Percentiles rank a stretch among this genome's conserved stretches.
Evolutionary conservation across 805 yeast species (phyloP).

Genomic region (Saccharomycopsis sp.): DNA sequence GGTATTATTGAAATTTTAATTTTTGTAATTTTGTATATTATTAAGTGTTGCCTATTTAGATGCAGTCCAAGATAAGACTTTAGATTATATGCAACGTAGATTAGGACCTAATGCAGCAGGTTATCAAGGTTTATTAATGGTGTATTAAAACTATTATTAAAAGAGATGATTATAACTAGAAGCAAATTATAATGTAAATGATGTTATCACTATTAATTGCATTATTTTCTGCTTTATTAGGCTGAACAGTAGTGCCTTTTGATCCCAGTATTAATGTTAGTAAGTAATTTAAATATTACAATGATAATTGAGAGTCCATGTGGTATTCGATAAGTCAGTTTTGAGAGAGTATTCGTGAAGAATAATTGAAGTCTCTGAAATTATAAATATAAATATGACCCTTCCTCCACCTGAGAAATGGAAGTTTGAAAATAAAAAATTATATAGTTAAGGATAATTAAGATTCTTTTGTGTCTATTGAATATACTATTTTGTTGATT

Average conservation of each 20-base stretch:
- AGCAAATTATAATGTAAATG: slow-evolving; percentile 8
- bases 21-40: slow-evolving; percentile 19
- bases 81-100: slow-evolving; percentile 23
- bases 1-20: slow-evolving; percentile 16
- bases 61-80: slow-evolving; percentile 23
- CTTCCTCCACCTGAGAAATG: no score
- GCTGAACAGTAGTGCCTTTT: slow-evolving; percentile 21
- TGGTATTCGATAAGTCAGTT: slow-evolving; percentile 5
- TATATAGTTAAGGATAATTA: no score
- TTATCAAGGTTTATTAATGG: slow-evolving; percentile 22
- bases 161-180: slow-evolving; percentile 18
- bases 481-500: no score
- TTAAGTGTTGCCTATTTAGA: slow-evolving; percentile 23
- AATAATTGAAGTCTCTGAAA: no score
- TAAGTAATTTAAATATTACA: slow-evolving; percentile 15
- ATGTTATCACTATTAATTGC: slow-evolving; percentile 20
- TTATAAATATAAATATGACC: no score
- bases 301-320: slow-evolving; percentile 11
- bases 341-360: no score
- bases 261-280: slow-evolving; percentile 16
- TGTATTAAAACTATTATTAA: slow-evolving; percentile 20
- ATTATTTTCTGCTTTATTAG: slow-evolving; percentile 21
- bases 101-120: slow-evolving; percentile 23
- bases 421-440: no score
- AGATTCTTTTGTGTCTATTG: no score